Evolutionary conservation across 306 rosid species (phyloP).

Genomic region (Prosopis cineraria): DNA sequence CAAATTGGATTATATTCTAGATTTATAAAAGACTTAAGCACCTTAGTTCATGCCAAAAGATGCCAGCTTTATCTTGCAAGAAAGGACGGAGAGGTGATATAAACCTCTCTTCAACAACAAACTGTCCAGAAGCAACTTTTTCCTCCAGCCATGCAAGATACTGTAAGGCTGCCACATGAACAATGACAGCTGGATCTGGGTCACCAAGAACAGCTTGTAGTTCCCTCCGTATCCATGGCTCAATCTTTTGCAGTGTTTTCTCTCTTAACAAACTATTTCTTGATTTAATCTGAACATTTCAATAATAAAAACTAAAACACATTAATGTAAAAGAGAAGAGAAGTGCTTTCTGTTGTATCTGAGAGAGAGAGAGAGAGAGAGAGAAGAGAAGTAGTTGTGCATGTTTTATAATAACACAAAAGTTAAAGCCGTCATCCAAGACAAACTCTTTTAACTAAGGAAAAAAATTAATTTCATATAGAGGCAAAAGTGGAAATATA

Average conservation of each 20-base stretch:
- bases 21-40: constrained; percentile 36
- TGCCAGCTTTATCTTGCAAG: constrained; percentile 45
- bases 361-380: too few relatives aligned
- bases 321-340: background rate
- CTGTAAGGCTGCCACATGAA: constrained; percentile 54
- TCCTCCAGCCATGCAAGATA: constrained; percentile 47
- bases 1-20: background rate
- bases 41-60: constrained; percentile 77
- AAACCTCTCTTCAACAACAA: constrained; percentile 37
- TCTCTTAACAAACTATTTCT: constrained; percentile 37
- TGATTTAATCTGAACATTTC: constrained; percentile 30
- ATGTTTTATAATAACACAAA: background rate
- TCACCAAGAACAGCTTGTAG: constrained; percentile 55
- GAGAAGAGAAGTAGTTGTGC: background rate
- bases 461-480: background rate
- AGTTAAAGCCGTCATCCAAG: background rate
- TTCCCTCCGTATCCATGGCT: constrained; percentile 72
- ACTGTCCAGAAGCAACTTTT: constrained; percentile 33
- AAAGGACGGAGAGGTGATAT: constrained; percentile 48
- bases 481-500: background rate
- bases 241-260: constrained; percentile 45
- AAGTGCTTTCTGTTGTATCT: too few relatives aligned
- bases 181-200: constrained; percentile 57
- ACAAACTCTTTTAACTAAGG: background rate
- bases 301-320: background rate